phyloP scores from a whole-genome alignment of 345 rosid genomes.

The Salix koriyanagi region DNA sequence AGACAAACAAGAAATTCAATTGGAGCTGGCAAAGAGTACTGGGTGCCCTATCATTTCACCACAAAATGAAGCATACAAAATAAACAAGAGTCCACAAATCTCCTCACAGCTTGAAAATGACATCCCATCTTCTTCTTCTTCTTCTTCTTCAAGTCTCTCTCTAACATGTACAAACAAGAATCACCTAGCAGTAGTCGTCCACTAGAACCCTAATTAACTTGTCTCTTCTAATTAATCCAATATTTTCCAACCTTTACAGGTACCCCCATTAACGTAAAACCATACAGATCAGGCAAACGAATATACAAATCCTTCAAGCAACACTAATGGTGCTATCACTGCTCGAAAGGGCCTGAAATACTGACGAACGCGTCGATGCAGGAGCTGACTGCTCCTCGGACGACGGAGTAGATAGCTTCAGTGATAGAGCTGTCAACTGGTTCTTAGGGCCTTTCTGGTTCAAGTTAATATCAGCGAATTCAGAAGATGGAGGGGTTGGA shows the following conservation, averaged over 20 bases:
- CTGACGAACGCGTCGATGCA: slow-evolving; percentile 36
- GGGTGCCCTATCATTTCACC: slow-evolving; percentile 27
- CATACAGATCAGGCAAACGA: not conserved
- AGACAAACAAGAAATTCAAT: not conserved
- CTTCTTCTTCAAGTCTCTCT: not conserved
- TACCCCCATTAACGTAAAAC: not conserved
- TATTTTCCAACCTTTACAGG: not conserved
- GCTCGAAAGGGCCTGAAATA: slow-evolving; percentile 49
- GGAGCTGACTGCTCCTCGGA: slow-evolving; percentile 44
- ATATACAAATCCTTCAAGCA: slow-evolving; percentile 43
- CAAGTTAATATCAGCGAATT: slow-evolving; percentile 63
- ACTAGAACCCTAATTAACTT: slow-evolving; percentile 1
- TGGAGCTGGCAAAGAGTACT: not conserved
- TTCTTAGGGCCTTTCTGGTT: slow-evolving; percentile 24
- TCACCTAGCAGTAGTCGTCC: slow-evolving; percentile 1
- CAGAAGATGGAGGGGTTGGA: slow-evolving; percentile 61
- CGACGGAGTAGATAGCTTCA: slow-evolving; percentile 44
- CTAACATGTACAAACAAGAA: slow-evolving; percentile 35
- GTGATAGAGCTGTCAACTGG: slow-evolving; percentile 44
- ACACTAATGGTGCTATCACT: slow-evolving; percentile 71
- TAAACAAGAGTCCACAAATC: slow-evolving; percentile 10
- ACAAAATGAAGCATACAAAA: slow-evolving; percentile 15
- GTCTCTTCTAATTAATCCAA: not conserved
- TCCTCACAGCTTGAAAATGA: slow-evolving; percentile 32
- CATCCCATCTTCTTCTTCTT: slow-evolving; percentile 17